Evolutionary conservation across 768 basidiomycete genomes (phyloP).

Genomic region (Hydnum rufescens): DNA sequence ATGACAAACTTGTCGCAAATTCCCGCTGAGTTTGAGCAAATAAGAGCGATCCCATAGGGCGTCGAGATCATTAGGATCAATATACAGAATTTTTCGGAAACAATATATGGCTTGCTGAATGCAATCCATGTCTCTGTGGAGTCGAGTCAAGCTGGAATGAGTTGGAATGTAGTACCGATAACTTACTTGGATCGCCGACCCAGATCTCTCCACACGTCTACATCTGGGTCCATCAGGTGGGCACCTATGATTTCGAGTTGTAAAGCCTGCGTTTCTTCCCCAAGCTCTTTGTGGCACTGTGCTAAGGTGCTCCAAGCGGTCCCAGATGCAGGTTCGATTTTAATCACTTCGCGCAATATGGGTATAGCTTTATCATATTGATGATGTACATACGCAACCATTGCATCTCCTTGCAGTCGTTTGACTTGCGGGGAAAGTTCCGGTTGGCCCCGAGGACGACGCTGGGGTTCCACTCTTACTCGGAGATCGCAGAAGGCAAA

Average conservation of each 20-base stretch:
- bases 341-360: slow-evolving; percentile 79
- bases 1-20: slow-evolving; percentile 38
- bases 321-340: slow-evolving; percentile 72
- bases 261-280: slow-evolving; percentile 58
- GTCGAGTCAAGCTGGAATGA: not conserved
- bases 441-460: slow-evolving; percentile 4
- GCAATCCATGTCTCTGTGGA: slow-evolving; percentile 39
- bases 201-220: slow-evolving; percentile 74
- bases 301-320: slow-evolving; percentile 80
- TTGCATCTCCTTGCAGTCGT: slow-evolving; percentile 59
- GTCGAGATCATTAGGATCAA: slow-evolving; percentile 65
- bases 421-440: slow-evolving; percentile 20
- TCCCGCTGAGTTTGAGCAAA: slow-evolving; percentile 56
- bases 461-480: not conserved
- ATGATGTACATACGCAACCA: slow-evolving; percentile 63
- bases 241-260: slow-evolving; percentile 80
- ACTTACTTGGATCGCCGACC: slow-evolving; percentile 54
- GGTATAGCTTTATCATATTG: slow-evolving; percentile 48
- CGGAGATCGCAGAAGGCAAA: not conserved
- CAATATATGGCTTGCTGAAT: slow-evolving; percentile 84
- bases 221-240: slow-evolving; percentile 42
- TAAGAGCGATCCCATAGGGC: slow-evolving; percentile 80
- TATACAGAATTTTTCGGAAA: slow-evolving; percentile 57
- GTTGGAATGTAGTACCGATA: not conserved
- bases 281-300: slow-evolving; percentile 54